Percentiles rank a stretch among this genome's conserved stretches.
Conservation (phyloP, 306 rosid species). For the Purshia tridentata region DNA sequence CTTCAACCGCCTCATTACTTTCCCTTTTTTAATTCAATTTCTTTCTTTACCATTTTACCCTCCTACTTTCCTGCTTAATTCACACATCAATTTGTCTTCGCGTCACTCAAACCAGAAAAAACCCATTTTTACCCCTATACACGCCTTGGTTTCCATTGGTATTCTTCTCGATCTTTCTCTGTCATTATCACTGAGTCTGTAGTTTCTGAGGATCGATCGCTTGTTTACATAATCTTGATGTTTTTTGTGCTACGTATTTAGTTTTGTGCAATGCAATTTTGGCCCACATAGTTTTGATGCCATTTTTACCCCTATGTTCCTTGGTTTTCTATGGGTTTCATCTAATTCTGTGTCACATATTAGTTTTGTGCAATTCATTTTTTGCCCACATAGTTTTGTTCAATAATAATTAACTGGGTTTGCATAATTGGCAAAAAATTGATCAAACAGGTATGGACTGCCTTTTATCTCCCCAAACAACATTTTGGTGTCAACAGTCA, state of each 20-base stretch:
- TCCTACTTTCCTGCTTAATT: background rate
- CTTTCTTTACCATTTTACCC: background rate
- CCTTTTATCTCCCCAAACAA: constrained; percentile 88
- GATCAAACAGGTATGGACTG: constrained; percentile 66
- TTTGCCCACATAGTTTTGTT: background rate
- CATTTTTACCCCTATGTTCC: too few relatives aligned
- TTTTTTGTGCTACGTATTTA: too few relatives aligned
- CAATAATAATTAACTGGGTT: background rate
- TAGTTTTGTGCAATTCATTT: background rate
- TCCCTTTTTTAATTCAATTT: background rate
- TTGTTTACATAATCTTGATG: too few relatives aligned
- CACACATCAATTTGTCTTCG: background rate
- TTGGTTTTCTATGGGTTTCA: too few relatives aligned
- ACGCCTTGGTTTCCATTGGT: background rate
- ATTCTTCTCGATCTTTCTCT: background rate
- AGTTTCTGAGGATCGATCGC: too few relatives aligned
- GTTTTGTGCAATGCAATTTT: too few relatives aligned
- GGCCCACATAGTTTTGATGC: too few relatives aligned
- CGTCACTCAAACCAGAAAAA: background rate
- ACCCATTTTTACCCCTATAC: background rate
- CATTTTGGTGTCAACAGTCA: constrained; percentile 68
- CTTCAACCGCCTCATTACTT: background rate
- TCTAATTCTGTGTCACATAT: background rate
- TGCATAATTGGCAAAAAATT: background rate
- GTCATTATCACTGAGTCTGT: background rate